Base-by-base conservation (phyloP, 1,284 basidiomycete genomes). In the Porphyrellus sp. region DNA sequence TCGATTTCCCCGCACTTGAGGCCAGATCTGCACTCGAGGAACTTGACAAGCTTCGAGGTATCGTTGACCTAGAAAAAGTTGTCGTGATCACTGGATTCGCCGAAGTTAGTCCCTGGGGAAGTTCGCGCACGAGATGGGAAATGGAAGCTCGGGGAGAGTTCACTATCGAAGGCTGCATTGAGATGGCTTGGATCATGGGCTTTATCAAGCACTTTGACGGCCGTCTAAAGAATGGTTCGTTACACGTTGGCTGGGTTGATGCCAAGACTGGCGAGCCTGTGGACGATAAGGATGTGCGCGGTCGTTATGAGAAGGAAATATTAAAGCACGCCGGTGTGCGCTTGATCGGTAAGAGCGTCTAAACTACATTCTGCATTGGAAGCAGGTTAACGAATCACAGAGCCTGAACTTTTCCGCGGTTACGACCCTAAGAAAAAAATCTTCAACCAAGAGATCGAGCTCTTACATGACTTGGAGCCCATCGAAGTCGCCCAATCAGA, bases 131-230 rank as follows among this genome's bases (percentile, higher is more conserved):
- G n/a, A 86, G 96, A 60, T 99, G 96, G 96, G 95, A 99, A 77
- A 97, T 98, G 93, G 95, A 98, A 71, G 93, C 92, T 43, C 80
- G 84, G 45, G 93, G 94, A 31, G 85, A 94, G 67, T 89, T 97
- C 73, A 94, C 93, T 8, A 96, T 98, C 64, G 91, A 98, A 72
- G 96, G 95, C 41, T 92, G 91, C 68, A 97, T 99, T 64, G 96
- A 99, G 77, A 95, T 99, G 89, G 95, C 96, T 15, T 99, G 96
- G 94, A 89, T 98, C 74, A 98, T 97, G 91, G 95, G 97, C 41
- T 85, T 85, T 73, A 98, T 98, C 82, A 98, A 96, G 75, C 93
- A 98, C 78, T 94, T 98, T 70, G 92, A 99, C 63, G 97, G 96
- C 20, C 91, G 91, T 55, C 82, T 99, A 65, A 95, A 97, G 75